Evolutionary conservation across 176 grass and related monocot genomes (phyloP), one percentile per base, ranked within the genome.

Genomic region (Bothriochloa decipiens): DNA sequence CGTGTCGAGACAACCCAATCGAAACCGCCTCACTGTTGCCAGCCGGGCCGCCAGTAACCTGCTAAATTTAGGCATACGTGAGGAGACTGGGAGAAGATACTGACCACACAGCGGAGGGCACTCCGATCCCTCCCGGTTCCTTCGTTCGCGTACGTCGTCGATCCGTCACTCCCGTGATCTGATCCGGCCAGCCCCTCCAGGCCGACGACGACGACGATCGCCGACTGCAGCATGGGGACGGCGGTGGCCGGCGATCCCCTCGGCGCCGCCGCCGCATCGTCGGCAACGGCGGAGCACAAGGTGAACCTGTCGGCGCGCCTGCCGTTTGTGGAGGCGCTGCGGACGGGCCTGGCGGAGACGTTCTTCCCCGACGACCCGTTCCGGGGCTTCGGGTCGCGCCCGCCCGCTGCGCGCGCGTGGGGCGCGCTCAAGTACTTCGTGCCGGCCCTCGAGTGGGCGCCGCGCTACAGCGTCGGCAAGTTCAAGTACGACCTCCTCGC

Each of bases 311-410:
- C 84, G 11, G 57, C 65, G 46, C 47, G 77, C 8, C 80, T 67
- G 3, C 83, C 86, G 17, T 92, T 93, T 61, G 2, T 6, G 20
- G 22, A 87, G 57, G 39, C 67, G 16, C 0, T 95, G 70, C 71
- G 78, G 18, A 79, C 91, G 36, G 71, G 81, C 37, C 86, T 98
- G 2, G 87, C 87, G 7, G 96, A 98, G 89, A 95, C 93, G 7
- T 85, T 98, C 87, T 93, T 98, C 77, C 96, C 96, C 20, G 96
- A 98, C 82, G 88, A 98, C 89, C 95, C 96, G 4, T 95, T 98
- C 79, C 83, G 93, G 4, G 87, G 89, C 28, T 88, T 98, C 80
- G 43, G 77, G 5, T 68, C 39, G 37, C 82, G 63, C 46, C 80
- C 87, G n/a, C 77, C 89, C 11, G 6, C 25, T 28, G 83, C 8